Conservation (phyloP, 192 early-diverging fungal genomes). For the Phlyctochytrium planicorne region DNA sequence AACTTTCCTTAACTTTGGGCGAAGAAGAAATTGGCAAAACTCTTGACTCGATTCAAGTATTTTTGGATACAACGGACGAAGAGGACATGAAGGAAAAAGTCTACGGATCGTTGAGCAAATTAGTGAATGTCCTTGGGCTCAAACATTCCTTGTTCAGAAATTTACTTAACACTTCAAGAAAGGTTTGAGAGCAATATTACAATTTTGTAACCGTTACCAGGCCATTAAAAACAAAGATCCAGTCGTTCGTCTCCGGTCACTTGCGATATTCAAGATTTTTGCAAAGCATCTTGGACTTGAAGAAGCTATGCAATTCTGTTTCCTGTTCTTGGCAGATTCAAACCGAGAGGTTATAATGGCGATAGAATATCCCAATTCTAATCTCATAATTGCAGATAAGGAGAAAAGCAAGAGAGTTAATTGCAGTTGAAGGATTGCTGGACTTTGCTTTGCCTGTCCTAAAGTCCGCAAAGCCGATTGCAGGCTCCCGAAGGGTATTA, state of each 20-base stretch:
- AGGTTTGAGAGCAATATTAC: constrained; percentile 14
- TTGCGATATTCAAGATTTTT: constrained; percentile 47
- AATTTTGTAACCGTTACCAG: constrained; percentile 17
- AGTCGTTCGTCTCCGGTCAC: constrained; percentile 30
- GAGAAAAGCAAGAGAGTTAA: constrained; percentile 34
- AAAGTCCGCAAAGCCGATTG: constrained; percentile 19
- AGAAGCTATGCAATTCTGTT: constrained; percentile 48
- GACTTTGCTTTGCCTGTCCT: constrained; percentile 41
- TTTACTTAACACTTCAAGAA: constrained; percentile 47
- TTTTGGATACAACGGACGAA: constrained; percentile 40
- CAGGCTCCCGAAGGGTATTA: constrained; percentile 21
- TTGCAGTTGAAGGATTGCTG: constrained; percentile 42
- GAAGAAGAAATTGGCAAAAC: constrained; percentile 45
- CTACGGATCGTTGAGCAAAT: constrained; percentile 41
- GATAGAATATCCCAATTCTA: neutral
- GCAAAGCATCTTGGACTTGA: constrained; percentile 38
- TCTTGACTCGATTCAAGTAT: constrained; percentile 47
- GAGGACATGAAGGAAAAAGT: constrained; percentile 39
- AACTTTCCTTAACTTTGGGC: constrained; percentile 42
- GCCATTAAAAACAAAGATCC: constrained; percentile 42
- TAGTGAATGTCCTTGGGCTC: constrained; percentile 35
- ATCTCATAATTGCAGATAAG: constrained; percentile 33
- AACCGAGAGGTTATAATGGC: constrained; percentile 29
- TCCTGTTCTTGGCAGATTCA: constrained; percentile 49
- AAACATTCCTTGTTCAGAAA: constrained; percentile 50